These are phyloP conservation scores for Claviceps sp. DNA, from an alignment of 2,329 filamentous ascomycete species.

Conservation along the genomic window DNA sequence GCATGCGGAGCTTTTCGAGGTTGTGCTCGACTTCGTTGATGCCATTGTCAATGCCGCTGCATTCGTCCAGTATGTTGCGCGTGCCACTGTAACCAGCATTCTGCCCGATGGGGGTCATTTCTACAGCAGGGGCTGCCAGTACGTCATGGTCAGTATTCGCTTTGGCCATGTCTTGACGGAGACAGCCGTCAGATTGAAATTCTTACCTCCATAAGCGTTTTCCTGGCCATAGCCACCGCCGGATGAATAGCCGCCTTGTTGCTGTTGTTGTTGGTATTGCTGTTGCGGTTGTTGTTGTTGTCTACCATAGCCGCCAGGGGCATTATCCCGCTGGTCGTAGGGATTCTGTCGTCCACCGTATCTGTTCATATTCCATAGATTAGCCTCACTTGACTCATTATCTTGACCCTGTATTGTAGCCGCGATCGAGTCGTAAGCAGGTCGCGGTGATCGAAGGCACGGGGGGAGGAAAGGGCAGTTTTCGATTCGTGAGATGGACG, in stretches of 20 bases:
- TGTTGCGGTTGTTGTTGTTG: conserved; percentile 7
- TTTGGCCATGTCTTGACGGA: background rate
- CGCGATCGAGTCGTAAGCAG: background rate
- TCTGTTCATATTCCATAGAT: conserved; percentile 20
- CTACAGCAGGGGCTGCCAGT: conserved; percentile 38
- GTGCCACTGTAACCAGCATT: conserved; percentile 41
- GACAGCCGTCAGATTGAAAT: background rate
- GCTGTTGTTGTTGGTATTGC: background rate
- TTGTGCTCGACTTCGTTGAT: conserved; percentile 63
- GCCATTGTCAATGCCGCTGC: conserved; percentile 63
- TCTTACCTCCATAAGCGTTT: conserved; percentile 19
- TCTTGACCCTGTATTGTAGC: background rate
- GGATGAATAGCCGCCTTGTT: background rate
- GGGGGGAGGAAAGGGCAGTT: background rate
- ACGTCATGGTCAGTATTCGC: background rate
- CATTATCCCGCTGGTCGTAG: conserved; percentile 40
- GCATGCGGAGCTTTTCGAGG: conserved; percentile 55
- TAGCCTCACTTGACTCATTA: background rate
- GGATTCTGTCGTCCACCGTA: conserved; percentile 44
- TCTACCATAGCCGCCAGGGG: conserved; percentile 20
- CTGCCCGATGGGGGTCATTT: conserved; percentile 55
- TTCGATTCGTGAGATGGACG: conserved; percentile 1
- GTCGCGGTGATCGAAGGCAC: background rate
- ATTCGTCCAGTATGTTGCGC: conserved; percentile 65
- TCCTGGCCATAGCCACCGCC: conserved; percentile 12